A percentile compares a stretch with the other conserved stretches of the same genome.
These are phyloP conservation scores for Ustanciosporium gigantosporum DNA, from an alignment of 1,284 basidiomycete species.

Conservation along the genomic window DNA sequence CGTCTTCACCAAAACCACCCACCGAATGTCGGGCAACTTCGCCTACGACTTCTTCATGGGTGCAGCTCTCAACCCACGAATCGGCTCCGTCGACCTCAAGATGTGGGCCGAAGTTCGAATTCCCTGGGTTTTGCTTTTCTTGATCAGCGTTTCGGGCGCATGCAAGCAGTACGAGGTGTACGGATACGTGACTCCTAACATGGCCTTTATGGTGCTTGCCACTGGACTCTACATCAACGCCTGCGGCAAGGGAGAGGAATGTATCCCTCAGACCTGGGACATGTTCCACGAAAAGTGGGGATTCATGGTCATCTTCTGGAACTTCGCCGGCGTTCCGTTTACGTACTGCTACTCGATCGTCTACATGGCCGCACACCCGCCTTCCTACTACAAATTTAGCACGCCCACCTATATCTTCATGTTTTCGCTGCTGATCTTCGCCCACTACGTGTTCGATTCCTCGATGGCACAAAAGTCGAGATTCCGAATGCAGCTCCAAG, in stretches of 20 bases:
- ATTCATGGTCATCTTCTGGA: constrained; percentile 66
- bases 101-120: constrained; percentile 99
- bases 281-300: constrained; percentile 62
- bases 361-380: constrained; percentile 95
- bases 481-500: constrained; percentile 91
- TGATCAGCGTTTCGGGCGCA: constrained; percentile 85
- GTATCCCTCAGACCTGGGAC: constrained; percentile 95
- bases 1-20: constrained; percentile 53
- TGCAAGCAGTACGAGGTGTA: constrained; percentile 86
- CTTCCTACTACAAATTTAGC: constrained; percentile 83
- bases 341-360: constrained; percentile 82
- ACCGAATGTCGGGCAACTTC: constrained; percentile 87
- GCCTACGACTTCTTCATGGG: constrained; percentile 80
- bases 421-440: constrained; percentile 49
- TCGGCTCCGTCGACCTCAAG: constrained; percentile 92
- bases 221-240: constrained; percentile 97
- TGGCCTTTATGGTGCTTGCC: constrained; percentile 94
- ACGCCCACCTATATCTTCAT: constrained; percentile 71
- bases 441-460: constrained; percentile 72
- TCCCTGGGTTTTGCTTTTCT: constrained; percentile 94
- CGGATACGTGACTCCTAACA: constrained; percentile 92
- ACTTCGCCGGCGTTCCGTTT: constrained; percentile 80
- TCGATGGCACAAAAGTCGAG: constrained; percentile 96
- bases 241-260: constrained; percentile 73
- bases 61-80: constrained; percentile 86